Conservation (phyloP, 1,284 basidiomycete species). For the Sanguinoderma infundibulare region DNA sequence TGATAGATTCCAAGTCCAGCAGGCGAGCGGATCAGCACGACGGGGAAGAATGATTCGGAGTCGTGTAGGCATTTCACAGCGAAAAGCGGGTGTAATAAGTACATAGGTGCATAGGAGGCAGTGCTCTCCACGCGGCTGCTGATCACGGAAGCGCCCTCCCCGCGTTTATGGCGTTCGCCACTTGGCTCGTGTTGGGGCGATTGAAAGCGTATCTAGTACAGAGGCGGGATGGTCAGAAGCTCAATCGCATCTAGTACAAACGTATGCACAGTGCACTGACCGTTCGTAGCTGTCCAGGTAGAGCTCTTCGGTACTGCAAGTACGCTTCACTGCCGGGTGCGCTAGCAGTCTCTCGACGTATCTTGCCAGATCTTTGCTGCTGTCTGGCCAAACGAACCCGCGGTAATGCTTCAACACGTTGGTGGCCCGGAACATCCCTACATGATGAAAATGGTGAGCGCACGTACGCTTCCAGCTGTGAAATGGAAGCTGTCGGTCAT, state of each 20-base stretch:
- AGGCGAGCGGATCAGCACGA: too few species aligned
- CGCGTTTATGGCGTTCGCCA: constrained; percentile 72
- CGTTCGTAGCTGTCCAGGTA: constrained; percentile 82
- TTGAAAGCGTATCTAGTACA: constrained; percentile 68
- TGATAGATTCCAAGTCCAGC: too few species aligned
- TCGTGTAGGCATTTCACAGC: too few species aligned
- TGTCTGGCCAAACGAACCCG: constrained; percentile 59
- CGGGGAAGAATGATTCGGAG: too few species aligned
- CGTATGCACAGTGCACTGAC: constrained; percentile 35
- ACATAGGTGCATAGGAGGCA: not conserved
- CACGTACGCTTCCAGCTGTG: not conserved
- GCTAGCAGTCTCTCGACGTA: constrained; percentile 62
- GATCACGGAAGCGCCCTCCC: constrained; percentile 62
- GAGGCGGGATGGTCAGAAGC: not conserved
- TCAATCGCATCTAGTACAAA: constrained; percentile 1
- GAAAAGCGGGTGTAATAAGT: not conserved
- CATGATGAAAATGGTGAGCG: not conserved
- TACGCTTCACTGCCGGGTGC: constrained; percentile 69
- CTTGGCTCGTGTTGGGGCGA: constrained; percentile 72
- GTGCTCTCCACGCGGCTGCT: not conserved
- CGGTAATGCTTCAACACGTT: constrained; percentile 75
- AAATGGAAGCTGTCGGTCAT: not conserved
- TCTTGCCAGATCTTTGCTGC: constrained; percentile 49
- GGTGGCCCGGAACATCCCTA: constrained; percentile 70
- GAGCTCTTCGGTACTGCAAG: constrained; percentile 72